Base-by-base conservation (phyloP, 192 early-diverging fungal species). In the Coemansia sp. region DNA sequence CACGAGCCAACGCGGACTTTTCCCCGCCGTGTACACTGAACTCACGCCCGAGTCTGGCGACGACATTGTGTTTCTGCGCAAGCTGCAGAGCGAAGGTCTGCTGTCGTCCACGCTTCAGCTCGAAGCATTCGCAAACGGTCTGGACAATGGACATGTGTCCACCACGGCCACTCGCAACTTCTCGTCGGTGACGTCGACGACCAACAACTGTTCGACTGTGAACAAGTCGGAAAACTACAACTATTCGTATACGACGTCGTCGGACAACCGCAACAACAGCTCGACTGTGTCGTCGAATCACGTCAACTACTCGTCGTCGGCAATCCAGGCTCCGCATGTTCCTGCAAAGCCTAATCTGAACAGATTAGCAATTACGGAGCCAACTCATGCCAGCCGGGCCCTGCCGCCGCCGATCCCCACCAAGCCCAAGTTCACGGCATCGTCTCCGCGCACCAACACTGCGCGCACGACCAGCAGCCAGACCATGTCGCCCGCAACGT, bases 11-110 rank as follows among this genome's bases (percentile, higher is more conserved):
- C 65, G 62, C 43, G 77, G 77, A 2, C 62, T 80, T 12, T 75
- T 80, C 47, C 77, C 77, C 0, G 77, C 61, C 2, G 73, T 75
- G 35, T 80, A 80, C 49, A 62, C 69, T 0, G 72, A 80, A 41
- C 72, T 80, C 2, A 21, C 49, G n/a, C 68, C 68, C 1, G 72
- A 80, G 59, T 38, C 63, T 12, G 64, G 65, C 47, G 77, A 80
- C 63, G 72, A 75, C 53, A 19, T 63, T 29, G 56, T 4, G 8
- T 66, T 79, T 32, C 52, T 73, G 11, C 59, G 48, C 27, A 69
- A 57, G 3, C 52, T 79, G 7, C 70, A 67, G n/a, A 12, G 25
- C 12, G 54, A 58, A 12, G 63, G 63, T 2, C 56, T 79, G 24
- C 54, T 79, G n/a, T 77, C 75, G 10, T 77, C 75, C 1, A 65